Conservation (phyloP, 768 basidiomycete genomes). For the Amanita fuliginea region DNA sequence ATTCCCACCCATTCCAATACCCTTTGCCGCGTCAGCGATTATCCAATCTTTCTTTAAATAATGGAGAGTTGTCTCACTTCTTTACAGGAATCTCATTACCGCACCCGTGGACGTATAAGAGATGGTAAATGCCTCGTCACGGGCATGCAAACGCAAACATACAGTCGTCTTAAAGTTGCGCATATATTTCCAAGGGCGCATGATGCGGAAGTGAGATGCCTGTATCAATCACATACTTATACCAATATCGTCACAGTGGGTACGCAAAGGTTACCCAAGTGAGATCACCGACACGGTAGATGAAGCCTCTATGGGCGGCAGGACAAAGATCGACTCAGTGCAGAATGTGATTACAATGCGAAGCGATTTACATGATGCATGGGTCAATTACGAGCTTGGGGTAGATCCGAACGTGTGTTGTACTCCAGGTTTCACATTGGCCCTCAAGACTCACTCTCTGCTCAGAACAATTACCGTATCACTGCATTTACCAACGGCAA, state of each 20-base stretch:
- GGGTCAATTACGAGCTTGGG: constrained; percentile 15
- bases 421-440: neutral
- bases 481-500: constrained; percentile 18
- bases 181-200: constrained; percentile 17
- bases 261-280: constrained; percentile 10
- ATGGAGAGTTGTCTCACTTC: neutral
- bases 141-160: constrained; percentile 4
- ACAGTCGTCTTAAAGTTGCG: constrained; percentile 10
- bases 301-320: neutral
- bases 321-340: constrained; percentile 13
- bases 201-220: constrained; percentile 14
- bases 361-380: constrained; percentile 11
- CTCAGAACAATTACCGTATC: constrained; percentile 19
- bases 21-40: constrained; percentile 4
- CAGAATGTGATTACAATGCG: constrained; percentile 12
- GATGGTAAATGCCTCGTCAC: constrained; percentile 13
- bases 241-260: constrained; percentile 7
- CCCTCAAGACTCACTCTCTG: neutral
- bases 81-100: constrained; percentile 7
- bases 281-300: constrained; percentile 10
- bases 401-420: constrained; percentile 13
- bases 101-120: constrained; percentile 7
- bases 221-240: neutral
- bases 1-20: constrained; percentile 8
- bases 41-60: neutral